Base-by-base conservation (phyloP, 148 eudicot species). In the Rhododendron molle region DNA sequence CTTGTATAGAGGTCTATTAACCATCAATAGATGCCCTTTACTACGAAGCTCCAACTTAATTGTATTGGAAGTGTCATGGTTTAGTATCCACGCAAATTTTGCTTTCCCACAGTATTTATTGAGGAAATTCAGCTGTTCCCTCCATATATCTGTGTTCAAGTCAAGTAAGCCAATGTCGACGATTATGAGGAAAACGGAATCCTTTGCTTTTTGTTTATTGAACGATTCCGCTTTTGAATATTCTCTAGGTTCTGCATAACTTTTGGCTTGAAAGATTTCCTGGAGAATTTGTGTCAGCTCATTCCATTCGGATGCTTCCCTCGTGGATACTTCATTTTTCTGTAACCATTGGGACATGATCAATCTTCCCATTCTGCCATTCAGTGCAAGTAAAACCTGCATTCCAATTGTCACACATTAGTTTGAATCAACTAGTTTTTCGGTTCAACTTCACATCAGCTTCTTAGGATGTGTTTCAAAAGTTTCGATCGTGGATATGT, bases 301-400 rank as follows among this genome's bases (percentile, higher is more conserved):
- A 86, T 96, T 96, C 99, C 99, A 96, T 44, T 94, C 96, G 46
- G 96, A 92, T 80, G 96, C 98, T 88, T 91, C 95, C 88, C 88
- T 88, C 36, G 94, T 90, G 43, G 81, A n/a, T 54, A 93, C 91
- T 36, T 94, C 96, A 65, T 93, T 91, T 84, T 85, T 88, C 58
- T 58, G 87, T 78, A 97, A 87, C 99, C 99, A 97, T 67, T 90
- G 89, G 40, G 94, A 91, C 91, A 93, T 89, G 44, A 88, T 88
- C 46, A 82, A 34, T 89, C 95, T 93, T 62, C 94, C 92, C 92
- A 92, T 93, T 49, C 83, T 87, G 62, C 99, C 98, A 82, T 87
- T 89, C 77, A 95, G 86, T 83, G 98, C 99, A 81, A 95, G 96
- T 86, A 97, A 88, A 84, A 95, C 95, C 99, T 97, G 91, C 83